phyloP scores from a whole-genome alignment of 441 rosid species.

The Cnidoscolus chayamansa region DNA sequence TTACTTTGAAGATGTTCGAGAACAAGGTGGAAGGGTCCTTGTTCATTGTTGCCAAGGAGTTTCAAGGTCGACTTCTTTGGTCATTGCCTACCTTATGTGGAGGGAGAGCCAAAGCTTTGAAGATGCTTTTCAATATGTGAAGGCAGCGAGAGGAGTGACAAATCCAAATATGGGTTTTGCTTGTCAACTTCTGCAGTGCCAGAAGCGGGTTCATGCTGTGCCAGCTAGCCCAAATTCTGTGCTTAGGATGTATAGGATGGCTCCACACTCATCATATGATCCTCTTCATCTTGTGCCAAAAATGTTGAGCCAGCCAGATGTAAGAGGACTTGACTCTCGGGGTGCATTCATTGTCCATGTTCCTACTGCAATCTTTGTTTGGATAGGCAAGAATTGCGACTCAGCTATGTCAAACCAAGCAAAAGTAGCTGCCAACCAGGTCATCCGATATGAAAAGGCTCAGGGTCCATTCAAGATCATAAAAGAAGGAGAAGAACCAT shows the following conservation, averaged over 20 bases:
- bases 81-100: constrained; percentile 83
- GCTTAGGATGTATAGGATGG: constrained; percentile 64
- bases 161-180: constrained; percentile 84
- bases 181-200: constrained; percentile 73
- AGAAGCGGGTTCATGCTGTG: constrained; percentile 68
- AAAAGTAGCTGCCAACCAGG: constrained; percentile 61
- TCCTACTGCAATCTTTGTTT: constrained; percentile 55
- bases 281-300: constrained; percentile 79
- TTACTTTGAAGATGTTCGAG: constrained; percentile 79
- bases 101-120: constrained; percentile 75
- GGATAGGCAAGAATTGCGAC: constrained; percentile 60
- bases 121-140: constrained; percentile 69
- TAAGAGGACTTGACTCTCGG: constrained; percentile 54
- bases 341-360: constrained; percentile 68
- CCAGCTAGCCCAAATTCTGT: constrained; percentile 58
- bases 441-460: constrained; percentile 58
- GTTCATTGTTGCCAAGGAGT: constrained; percentile 83
- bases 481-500: constrained; percentile 60
- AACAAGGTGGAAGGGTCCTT: constrained; percentile 62
- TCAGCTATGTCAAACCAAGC: constrained; percentile 49
- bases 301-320: constrained; percentile 44
- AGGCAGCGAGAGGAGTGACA: constrained; percentile 74
- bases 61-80: constrained; percentile 66
- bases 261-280: constrained; percentile 78
- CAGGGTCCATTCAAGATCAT: constrained; percentile 45